Percentiles rank a stretch among this genome's conserved stretches.
These are phyloP conservation scores for Globisporangium mamillatum DNA, from an alignment of 352 stramenopile species.

Conservation along the genomic window DNA sequence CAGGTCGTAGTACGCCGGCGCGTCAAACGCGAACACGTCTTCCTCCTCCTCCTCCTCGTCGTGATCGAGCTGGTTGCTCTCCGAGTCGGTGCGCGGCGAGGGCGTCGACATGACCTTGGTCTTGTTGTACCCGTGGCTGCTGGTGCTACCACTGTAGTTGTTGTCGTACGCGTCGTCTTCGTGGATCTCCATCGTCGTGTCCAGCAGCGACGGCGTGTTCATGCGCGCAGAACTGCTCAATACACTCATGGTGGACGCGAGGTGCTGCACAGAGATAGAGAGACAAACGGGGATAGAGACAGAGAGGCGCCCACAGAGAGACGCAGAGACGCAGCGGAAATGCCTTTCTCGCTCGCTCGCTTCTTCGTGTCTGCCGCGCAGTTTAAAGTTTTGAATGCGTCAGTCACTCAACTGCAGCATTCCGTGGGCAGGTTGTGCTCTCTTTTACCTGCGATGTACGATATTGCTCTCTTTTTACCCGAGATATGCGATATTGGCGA, in stretches of 20 bases:
- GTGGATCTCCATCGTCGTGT: slow-evolving; percentile 41
- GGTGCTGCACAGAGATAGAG: background rate
- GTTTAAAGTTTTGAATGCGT: background rate
- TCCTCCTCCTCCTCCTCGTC: slow-evolving; percentile 64
- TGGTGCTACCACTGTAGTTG: background rate
- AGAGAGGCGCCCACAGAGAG: background rate
- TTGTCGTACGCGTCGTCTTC: slow-evolving; percentile 12
- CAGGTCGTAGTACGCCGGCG: slow-evolving; percentile 81
- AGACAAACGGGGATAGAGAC: background rate
- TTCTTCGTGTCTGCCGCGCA: background rate
- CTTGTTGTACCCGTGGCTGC: background rate
- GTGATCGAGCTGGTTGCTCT: slow-evolving; percentile 28
- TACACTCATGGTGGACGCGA: slow-evolving; percentile 1
- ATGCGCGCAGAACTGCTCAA: slow-evolving; percentile 2
- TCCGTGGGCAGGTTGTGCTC: background rate
- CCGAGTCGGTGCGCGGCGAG: slow-evolving; percentile 16
- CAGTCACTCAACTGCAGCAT: no score
- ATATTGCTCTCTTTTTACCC: background rate
- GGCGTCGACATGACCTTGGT: slow-evolving; percentile 9
- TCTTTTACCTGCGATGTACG: background rate
- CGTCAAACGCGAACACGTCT: slow-evolving; percentile 75
- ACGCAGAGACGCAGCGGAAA: background rate
- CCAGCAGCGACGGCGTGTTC: slow-evolving; percentile 23
- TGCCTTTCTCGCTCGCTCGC: background rate
- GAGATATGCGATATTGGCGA: background rate